Evolutionary conservation across 1,284 basidiomycete genomes (phyloP), one percentile per base, ranked within the genome.

Genomic region (Tilletia setariae): DNA sequence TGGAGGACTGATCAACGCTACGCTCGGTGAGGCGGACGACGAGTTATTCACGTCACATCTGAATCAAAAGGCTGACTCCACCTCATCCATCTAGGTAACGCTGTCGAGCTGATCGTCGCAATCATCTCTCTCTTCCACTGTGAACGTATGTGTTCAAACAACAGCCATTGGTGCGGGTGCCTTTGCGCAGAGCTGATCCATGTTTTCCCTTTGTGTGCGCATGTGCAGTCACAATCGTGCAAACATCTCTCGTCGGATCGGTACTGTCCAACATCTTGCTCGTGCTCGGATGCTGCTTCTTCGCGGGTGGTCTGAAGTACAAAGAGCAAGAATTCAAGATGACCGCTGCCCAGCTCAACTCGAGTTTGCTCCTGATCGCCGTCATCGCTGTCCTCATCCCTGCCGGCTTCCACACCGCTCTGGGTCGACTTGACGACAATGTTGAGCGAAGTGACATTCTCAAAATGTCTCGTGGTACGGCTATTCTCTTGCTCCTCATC

Each of bases 61-160:
- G 53, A 11, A 23, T 8, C 6, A n/a, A 30, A 9, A 30, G 13
- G 56, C 56, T 61, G 7, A 61, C 35, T 30, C 19, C 28, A 2
- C n/a, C 28, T 61, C 28, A 13, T 25, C 28, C 25, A 28, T 56
- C 51, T 16, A 61, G 56, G 56, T 25, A 79, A 79, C 35, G 77
- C 77, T 1, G 77, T 79, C 65, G 77, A 79, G 53, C 61, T 79
- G 44, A 79, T 79, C 63, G 77, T 79, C 4, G 77, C 77, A 32
- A 79, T 79, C 66, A 75, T 79, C 16, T 76, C 77, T 43, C 72
- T 79, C 23, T 75, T 79, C 70, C 67, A 79, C 23, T 79, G 77
- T 71, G 73, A 79, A 67, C 67, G 56, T 61, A 30, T n/a, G 56
- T 61, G 3, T 16, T n/a, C 21, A 6, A 23, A 49, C 21, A 19